Base-by-base conservation (phyloP, 2,329 filamentous ascomycete species). In the Ceratocystis huliohia region DNA sequence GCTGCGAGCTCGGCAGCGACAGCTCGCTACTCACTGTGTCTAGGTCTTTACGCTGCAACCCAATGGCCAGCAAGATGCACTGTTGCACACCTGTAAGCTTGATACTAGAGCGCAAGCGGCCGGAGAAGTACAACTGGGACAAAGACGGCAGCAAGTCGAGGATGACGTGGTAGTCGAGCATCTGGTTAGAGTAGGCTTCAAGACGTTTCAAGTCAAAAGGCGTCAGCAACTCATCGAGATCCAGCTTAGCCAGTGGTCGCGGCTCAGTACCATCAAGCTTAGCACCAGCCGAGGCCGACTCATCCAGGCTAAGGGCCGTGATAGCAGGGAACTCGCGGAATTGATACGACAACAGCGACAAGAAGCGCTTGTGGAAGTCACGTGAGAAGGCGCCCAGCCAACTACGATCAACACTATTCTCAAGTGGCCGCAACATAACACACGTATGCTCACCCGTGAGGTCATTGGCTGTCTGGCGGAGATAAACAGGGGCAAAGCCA, bases 91-190 rank as follows among this genome's bases (percentile, higher is more conserved):
- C 87, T 3, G 84, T 88, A 65, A 99, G 80, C 66, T 82, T 86
- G 71, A 96, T 81, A 63, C 80, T 79, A 45, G 78, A 76, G 71
- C 82, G 84, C 20, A 97, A 79, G 8, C 86, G 84, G 61, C 90
- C 89, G 0, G 84, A 86, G 76, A 99, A 99, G 79, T 93, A 96
- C 30, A 96, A 82, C 28, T 81, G 81, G 0, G 94, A 88, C 69
- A 99, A 85, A 1, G 81, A 83, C 0, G 94, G 94, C 66, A 99
- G 81, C 73, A 99, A 84, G 74, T 99, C 95, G 33, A 97, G 82
- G 66, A 99, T 94, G 71, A 96, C 92, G 73, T 96, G 95, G 78
- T 97, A 96, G 76, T 99, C 95, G 53, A 99, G 85, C 82, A 96
- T 89, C 76, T 96, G 96, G 76, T 95, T 96, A 17, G 94, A 90